Evolutionary conservation across 208 protist genomes (phyloP), one percentile per base, ranked within the genome.

Genomic region (Crithidia sp.): DNA sequence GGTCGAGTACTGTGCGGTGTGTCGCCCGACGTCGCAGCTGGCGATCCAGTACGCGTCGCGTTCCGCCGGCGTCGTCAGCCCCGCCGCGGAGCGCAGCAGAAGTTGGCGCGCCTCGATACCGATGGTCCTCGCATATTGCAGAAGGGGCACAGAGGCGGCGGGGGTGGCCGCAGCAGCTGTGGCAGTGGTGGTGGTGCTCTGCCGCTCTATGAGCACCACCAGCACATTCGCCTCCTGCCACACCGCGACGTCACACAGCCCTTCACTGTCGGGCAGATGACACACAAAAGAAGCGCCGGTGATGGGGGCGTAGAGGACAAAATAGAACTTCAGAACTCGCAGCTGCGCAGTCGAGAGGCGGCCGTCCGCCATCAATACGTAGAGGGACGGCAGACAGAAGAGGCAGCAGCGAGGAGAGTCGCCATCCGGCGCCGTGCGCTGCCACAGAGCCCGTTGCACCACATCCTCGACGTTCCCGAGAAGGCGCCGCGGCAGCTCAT

Each of bases 261-360:
- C 58, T 12, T 59, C 74, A 16, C 13, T 66, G 17, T 14, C 52
- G 36, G 59, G 74, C 52, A 73, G 43, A 52, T 78, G 53, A 41
- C 74, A 72, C 59, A 7, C 17, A 54, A 78, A 78, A 36, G 74
- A 78, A 14, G 67, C 65, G 49, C 66, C 61, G 5, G 59, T 12
- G 3, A 78, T 67, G 14, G 74, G 74, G 19, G 74, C 74, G 60
- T 72, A 72, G 36, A 78, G n/a, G 9, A 78, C 12, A 8, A 78
- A 66, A 52, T 78, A 72, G 44, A 52, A 68, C 66, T 68, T 71
- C 17, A 78, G 8, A 14, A 59, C 28, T 52, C 72, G 74, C 60
- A 72, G 40, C 43, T 67, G 60, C 12, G n/a, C 9, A 19, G 17
- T 45, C 45, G 74, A 14, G 3, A 78, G 57, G 13, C 58, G 57